phyloP scores from a whole-genome alignment of 2,329 filamentous ascomycete genomes.

The Aspergillus quadrilineatus region DNA sequence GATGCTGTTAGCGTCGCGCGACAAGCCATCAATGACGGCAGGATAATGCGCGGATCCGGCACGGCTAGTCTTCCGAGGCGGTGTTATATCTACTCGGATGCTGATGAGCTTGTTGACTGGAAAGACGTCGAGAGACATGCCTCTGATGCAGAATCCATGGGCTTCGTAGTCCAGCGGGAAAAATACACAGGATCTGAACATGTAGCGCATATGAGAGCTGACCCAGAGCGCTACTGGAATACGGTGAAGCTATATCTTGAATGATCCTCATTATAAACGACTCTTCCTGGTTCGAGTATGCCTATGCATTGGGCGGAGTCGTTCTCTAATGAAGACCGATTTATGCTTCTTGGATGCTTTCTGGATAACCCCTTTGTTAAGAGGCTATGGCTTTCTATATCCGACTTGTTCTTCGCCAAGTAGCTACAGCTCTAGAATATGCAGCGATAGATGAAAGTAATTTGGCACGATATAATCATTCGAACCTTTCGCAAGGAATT shows the following conservation, averaged over 20 bases:
- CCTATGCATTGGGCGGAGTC: not conserved
- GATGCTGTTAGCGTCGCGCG: slow-evolving; percentile 31
- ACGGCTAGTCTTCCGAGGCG: slow-evolving; percentile 18
- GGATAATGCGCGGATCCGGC: slow-evolving; percentile 19
- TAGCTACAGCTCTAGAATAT: no score
- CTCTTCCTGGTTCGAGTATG: not conserved
- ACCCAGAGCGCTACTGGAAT: slow-evolving; percentile 42
- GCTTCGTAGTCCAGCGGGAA: slow-evolving; percentile 36
- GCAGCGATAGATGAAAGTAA: no score
- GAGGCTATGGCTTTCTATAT: no score
- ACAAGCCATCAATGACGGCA: slow-evolving; percentile 32
- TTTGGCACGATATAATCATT: no score
- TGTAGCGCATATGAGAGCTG: slow-evolving; percentile 41
- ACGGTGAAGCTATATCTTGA: slow-evolving; percentile 31
- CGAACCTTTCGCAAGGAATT: no score
- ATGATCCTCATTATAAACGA: slow-evolving; percentile 5
- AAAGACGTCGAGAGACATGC: slow-evolving; percentile 41
- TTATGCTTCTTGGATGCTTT: not conserved
- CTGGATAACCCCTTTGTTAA: no score
- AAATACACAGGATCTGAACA: slow-evolving; percentile 39
- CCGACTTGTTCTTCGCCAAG: no score
- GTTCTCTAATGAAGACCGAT: not conserved
- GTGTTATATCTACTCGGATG: slow-evolving; percentile 44
- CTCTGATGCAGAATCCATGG: slow-evolving; percentile 29
- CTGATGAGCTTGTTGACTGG: slow-evolving; percentile 38